A percentile compares a stretch with the other conserved stretches of the same genome.
Evolutionary conservation across 2,329 filamentous ascomycete genomes (phyloP).

Genomic region (Aureobasidium sp.): DNA sequence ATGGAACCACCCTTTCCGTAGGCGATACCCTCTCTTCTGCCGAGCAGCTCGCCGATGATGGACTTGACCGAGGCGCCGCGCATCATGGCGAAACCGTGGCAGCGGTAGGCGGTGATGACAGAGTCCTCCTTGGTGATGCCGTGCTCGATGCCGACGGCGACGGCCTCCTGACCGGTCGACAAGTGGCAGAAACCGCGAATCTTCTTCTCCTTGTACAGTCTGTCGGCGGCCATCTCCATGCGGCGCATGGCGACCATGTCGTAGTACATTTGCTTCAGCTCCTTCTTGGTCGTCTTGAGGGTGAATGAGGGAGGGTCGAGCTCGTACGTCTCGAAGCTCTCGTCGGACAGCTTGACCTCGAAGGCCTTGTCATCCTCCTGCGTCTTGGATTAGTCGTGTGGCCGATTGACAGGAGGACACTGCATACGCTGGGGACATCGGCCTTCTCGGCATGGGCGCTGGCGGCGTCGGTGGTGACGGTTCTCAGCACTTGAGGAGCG

Average conservation of each 20-base stretch:
- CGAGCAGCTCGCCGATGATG: slow-evolving; percentile 92
- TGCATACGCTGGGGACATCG: slow-evolving; percentile 55
- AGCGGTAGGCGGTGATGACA: slow-evolving; percentile 95
- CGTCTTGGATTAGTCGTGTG: slow-evolving; percentile 8
- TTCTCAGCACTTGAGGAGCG: slow-evolving; percentile 50
- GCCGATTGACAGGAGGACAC: background rate
- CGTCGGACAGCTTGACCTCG: slow-evolving; percentile 84
- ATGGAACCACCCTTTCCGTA: slow-evolving; percentile 99
- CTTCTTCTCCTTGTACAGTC: slow-evolving; percentile 99
- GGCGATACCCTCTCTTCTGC: slow-evolving; percentile 89
- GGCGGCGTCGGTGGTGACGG: slow-evolving; percentile 91
- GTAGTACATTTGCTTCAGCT: slow-evolving; percentile 98
- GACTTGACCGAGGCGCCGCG: slow-evolving; percentile 81
- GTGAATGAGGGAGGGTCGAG: slow-evolving; percentile 93
- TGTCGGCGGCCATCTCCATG: slow-evolving; percentile 99
- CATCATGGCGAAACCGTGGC: slow-evolving; percentile 98
- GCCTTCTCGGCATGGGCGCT: slow-evolving; percentile 79
- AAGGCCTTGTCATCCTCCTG: slow-evolving; percentile 93
- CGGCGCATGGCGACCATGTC: slow-evolving; percentile 94
- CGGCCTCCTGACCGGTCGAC: slow-evolving; percentile 95
- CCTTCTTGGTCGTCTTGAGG: slow-evolving; percentile 88
- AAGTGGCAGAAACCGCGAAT: slow-evolving; percentile 99
- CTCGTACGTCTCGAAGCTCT: slow-evolving; percentile 99
- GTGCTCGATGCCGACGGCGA: slow-evolving; percentile 93
- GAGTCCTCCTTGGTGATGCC: slow-evolving; percentile 87